Conservation (phyloP, 768 basidiomycete genomes). For the Dacryopinax spathularia region DNA sequence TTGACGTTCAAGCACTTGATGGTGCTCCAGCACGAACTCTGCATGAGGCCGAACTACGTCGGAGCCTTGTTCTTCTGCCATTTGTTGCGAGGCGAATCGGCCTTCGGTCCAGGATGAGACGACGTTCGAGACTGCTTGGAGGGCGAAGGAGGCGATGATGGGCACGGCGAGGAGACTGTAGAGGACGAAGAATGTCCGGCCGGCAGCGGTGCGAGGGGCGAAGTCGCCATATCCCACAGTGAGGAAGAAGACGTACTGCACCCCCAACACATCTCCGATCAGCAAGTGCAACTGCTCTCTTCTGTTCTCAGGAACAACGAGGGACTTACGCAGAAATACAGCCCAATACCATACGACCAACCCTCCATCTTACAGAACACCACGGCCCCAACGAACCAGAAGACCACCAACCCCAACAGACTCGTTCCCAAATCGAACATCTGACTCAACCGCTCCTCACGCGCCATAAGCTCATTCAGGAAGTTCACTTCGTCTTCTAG, state of each 20-base stretch:
- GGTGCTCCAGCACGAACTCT: not conserved
- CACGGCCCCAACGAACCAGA: constrained; percentile 24
- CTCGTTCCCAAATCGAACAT: constrained; percentile 21
- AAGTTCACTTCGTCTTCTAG: constrained; percentile 23
- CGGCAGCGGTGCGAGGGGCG: constrained; percentile 17
- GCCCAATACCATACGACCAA: constrained; percentile 21
- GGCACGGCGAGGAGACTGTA: constrained; percentile 25
- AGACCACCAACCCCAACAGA: constrained; percentile 17
- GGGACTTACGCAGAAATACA: constrained; percentile 23
- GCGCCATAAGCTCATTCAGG: constrained; percentile 20
- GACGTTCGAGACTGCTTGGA: not conserved
- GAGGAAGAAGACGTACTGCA: constrained; percentile 12
- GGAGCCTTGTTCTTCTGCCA: not conserved
- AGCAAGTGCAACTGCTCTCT: no score
- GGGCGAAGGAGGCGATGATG: no score
- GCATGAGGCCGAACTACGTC: not conserved
- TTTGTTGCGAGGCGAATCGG: not conserved
- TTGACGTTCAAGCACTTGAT: not conserved
- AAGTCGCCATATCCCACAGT: constrained; percentile 23
- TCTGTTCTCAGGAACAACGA: no score
- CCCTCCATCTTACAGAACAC: constrained; percentile 23
- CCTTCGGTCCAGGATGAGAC: not conserved
- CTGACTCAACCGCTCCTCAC: constrained; percentile 22
- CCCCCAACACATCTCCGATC: no score
- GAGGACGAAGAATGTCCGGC: constrained; percentile 22